phyloP scores from a whole-genome alignment of 345 rosid species.

The Gossypium longicalyx region DNA sequence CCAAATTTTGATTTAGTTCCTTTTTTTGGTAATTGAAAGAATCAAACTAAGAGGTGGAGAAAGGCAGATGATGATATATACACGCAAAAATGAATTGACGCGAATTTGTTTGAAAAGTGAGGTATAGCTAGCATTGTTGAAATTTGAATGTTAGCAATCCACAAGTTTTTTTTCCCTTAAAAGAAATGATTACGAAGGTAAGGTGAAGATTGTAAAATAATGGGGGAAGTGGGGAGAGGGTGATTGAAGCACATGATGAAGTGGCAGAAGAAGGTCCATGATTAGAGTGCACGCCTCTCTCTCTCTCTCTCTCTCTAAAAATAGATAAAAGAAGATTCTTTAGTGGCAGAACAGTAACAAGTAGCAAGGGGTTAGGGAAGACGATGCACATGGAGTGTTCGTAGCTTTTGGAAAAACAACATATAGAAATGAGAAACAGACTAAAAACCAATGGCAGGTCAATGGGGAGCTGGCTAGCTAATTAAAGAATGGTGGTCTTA shows the following conservation, averaged over 20 bases:
- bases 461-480: neutral
- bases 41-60: neutral
- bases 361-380: constrained; percentile 31
- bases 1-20: neutral
- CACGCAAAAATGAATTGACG: neutral
- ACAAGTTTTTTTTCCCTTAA: neutral
- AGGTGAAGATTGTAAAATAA: constrained; percentile 32
- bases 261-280: constrained; percentile 50
- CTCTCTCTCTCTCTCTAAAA: neutral
- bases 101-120: neutral
- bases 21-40: neutral
- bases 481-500: no score
- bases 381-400: constrained; percentile 60
- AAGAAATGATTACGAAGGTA: neutral
- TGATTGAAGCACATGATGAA: constrained; percentile 59
- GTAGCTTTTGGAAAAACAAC: constrained; percentile 13
- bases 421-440: neutral
- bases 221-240: constrained; percentile 38
- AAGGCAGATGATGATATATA: neutral
- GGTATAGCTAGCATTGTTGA: neutral
- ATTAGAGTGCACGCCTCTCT: constrained; percentile 33
- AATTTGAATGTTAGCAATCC: neutral
- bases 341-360: constrained; percentile 27
- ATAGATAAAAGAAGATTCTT: constrained; percentile 33
- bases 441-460: constrained; percentile 12